Percentiles rank a stretch among this genome's conserved stretches.
Conservation (phyloP, 768 basidiomycete species). For the Pholiota conissans region DNA sequence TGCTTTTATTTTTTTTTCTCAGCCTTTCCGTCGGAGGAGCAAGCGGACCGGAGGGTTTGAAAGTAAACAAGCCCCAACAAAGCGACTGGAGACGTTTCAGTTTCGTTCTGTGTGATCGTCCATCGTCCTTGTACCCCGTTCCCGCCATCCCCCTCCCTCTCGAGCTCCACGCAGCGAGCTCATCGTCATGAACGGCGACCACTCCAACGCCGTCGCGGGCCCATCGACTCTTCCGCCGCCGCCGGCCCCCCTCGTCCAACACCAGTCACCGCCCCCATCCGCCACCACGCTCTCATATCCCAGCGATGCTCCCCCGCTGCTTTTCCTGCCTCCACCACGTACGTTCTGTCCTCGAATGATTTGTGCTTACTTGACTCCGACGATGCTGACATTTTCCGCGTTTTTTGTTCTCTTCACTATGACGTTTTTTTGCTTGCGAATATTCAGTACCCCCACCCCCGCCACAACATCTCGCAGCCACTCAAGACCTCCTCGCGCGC, state of each 20-base stretch:
- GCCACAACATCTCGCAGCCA: constrained; percentile 61
- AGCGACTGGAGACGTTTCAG: constrained; percentile 16
- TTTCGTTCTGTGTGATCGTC: constrained; percentile 8
- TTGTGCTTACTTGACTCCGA: neutral
- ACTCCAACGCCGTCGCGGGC: constrained; percentile 61
- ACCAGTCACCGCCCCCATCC: constrained; percentile 30
- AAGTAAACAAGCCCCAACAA: constrained; percentile 14
- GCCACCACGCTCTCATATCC: constrained; percentile 18
- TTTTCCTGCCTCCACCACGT: constrained; percentile 46
- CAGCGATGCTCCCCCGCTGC: constrained; percentile 28
- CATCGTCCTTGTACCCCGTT: constrained; percentile 1
- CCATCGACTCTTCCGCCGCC: constrained; percentile 44
- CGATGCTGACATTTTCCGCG: neutral
- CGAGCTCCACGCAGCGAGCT: constrained; percentile 20
- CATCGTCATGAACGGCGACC: constrained; percentile 38
- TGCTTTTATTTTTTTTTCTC: neutral
- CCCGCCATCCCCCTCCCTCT: constrained; percentile 1
- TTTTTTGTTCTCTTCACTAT: neutral
- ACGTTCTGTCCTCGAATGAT: constrained; percentile 13
- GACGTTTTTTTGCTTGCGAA: neutral
- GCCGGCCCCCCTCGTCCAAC: constrained; percentile 26
- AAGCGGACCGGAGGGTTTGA: neutral
- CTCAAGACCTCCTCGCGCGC: constrained; percentile 75
- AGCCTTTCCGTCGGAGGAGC: neutral
- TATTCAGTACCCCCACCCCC: constrained; percentile 36